Evolutionary conservation across 2,329 filamentous ascomycete species (phyloP), one percentile per base, ranked within the genome.

Genomic region (Phialophora verrucosa): DNA sequence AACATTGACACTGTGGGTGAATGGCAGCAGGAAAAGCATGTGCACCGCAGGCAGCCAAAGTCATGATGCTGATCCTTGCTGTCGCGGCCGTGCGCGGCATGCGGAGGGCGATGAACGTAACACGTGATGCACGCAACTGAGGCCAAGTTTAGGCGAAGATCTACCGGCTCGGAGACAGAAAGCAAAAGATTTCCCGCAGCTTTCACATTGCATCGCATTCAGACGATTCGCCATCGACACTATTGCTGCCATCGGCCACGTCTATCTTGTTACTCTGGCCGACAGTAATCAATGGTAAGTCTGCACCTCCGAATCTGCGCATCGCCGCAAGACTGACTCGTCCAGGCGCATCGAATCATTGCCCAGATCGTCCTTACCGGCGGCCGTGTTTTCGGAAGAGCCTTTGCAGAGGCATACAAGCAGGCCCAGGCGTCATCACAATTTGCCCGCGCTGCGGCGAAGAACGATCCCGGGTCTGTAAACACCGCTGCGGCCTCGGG

Each of bases 321-420:
- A 14, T 59, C 65, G 55, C 42, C 72, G 56, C 60, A n/a, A 23
- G 35, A 29, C 61, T 66, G 57, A 68, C 67, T 42, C 20, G n/a
- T 54, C 42, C 73, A 97, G 94, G 94, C 94, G 78, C 92, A 98
- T 84, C 91, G 93, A 76, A 91, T 97, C 81, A 90, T 99, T 83
- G 92, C 92, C 69, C 92, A 96, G 82, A 93, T 97, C 81, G 88
- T 97, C 81, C 79, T 98, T 72, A 93, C 92, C 75, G 94, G 94
- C 83, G 87, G 89, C 69, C 92, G 95, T 74, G 95, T 98, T 73
- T 88, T 99, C 78, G 93, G 93, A 71, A 92, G 93, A 73, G 93
- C 95, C 74, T 95, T 98, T 78, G 84, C 89, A 75, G 95, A 97
- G 82, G 95, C 95, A 72, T 99, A 96, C 83, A 93, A 92, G 78